These are phyloP conservation scores for Cyberlindnera lachancei DNA, from an alignment of 805 yeast species.

Conservation along the genomic window DNA sequence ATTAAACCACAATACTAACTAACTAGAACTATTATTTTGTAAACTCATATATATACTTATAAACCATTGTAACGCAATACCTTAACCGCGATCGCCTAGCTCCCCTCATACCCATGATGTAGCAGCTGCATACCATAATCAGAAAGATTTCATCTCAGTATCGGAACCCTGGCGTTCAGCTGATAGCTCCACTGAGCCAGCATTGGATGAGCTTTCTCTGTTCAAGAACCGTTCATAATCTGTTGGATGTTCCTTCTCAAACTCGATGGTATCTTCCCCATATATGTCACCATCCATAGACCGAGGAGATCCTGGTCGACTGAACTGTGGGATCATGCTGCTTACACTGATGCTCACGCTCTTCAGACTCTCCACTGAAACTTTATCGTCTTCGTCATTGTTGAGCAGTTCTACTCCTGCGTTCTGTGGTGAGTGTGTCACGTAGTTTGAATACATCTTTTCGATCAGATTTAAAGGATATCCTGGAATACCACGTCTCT, in stretches of 20 bases:
- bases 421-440: conserved; percentile 4
- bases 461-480: conserved; percentile 31
- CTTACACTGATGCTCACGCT: conserved; percentile 18
- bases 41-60: too few species aligned
- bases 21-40: too few species aligned
- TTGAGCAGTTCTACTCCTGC: conserved; percentile 4
- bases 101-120: too few species aligned
- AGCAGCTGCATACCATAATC: too few species aligned
- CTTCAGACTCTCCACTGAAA: conserved; percentile 14
- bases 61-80: background rate
- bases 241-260: conserved; percentile 13
- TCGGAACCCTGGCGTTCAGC: too few species aligned
- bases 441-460: conserved; percentile 25
- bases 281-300: conserved; percentile 2
- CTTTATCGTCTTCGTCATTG: conserved; percentile 9
- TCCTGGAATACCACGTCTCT: conserved; percentile 34
- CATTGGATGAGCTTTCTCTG: too few species aligned
- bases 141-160: too few species aligned
- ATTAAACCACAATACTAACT: too few species aligned
- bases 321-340: conserved; percentile 23
- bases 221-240: conserved; percentile 19
- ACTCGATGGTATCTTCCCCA: conserved; percentile 11
- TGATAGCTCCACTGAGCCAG: too few species aligned
- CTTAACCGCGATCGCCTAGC: background rate
- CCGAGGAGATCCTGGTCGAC: conserved; percentile 9